These are phyloP conservation scores for Tylopilus sp. DNA, from an alignment of 1,284 basidiomycete species.

Conservation along the genomic window DNA sequence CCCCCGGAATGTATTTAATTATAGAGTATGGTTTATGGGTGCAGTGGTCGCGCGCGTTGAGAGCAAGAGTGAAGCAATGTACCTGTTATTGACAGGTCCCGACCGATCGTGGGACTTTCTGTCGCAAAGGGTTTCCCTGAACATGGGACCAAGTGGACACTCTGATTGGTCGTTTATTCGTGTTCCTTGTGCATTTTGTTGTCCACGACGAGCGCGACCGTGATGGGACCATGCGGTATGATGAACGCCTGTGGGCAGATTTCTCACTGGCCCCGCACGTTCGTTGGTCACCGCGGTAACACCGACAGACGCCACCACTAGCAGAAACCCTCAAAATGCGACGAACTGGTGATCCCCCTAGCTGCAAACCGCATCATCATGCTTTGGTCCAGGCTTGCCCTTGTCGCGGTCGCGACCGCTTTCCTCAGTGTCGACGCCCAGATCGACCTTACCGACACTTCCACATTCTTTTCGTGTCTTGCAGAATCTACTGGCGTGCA, in stretches of 20 bases:
- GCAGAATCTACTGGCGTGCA: constrained; percentile 31
- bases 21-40: too few species aligned
- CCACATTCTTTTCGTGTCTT: constrained; percentile 19
- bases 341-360: background rate
- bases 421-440: constrained; percentile 22
- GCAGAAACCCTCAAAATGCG: background rate
- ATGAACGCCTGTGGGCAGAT: background rate
- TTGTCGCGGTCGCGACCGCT: constrained; percentile 1
- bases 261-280: constrained; percentile 7
- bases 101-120: too few species aligned
- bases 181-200: background rate
- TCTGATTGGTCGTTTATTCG: background rate
- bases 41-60: too few species aligned
- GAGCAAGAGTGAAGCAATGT: too few species aligned
- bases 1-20: too few species aligned
- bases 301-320: background rate
- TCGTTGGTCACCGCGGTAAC: background rate
- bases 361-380: constrained; percentile 1
- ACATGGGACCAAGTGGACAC: background rate
- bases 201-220: background rate
- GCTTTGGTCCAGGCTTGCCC: constrained; percentile 6
- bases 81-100: too few species aligned
- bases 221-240: background rate
- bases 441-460: constrained; percentile 17
- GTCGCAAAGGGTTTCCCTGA: background rate